Percentiles rank a stretch among this genome's conserved stretches.
Conservation (phyloP, 371 early-diverging fungal species). For the Actinomortierella ambigua region DNA sequence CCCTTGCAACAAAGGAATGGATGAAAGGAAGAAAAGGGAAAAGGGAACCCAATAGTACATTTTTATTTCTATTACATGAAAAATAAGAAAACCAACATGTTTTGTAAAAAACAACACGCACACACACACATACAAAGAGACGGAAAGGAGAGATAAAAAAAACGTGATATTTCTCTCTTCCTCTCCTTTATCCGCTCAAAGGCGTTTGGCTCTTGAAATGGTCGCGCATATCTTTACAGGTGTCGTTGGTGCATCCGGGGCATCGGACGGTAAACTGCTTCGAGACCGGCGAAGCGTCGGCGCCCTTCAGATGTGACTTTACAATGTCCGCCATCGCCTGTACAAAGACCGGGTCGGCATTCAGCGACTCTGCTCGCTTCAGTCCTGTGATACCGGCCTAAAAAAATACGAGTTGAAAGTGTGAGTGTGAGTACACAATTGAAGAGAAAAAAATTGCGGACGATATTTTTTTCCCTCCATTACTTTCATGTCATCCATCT, state of each 20-base stretch:
- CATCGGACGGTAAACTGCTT: constrained; percentile 81
- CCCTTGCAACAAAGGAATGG: too few relatives aligned
- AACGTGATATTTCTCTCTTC: not conserved
- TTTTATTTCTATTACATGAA: too few relatives aligned
- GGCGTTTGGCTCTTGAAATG: constrained; percentile 54
- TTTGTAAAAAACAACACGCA: too few relatives aligned
- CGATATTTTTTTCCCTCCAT: not conserved
- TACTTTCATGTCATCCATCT: not conserved
- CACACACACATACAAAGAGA: too few relatives aligned
- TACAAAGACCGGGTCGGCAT: constrained; percentile 88
- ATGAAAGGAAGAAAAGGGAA: too few relatives aligned
- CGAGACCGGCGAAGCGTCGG: constrained; percentile 54
- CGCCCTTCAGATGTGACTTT: constrained; percentile 68
- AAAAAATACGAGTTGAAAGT: not conserved
- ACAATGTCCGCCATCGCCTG: constrained; percentile 89
- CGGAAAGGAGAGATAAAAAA: too few relatives aligned
- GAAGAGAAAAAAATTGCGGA: constrained; percentile 1
- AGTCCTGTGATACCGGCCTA: constrained; percentile 78
- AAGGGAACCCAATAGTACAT: too few relatives aligned
- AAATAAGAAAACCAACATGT: too few relatives aligned
- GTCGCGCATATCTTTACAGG: constrained; percentile 71
- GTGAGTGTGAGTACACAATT: constrained; percentile 2
- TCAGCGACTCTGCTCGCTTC: constrained; percentile 89
- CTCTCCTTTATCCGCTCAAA: not conserved
- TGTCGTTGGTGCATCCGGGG: constrained; percentile 78